Conservation (phyloP, 2,329 filamentous ascomycete species). For the Aureobasidium namibiae region DNA sequence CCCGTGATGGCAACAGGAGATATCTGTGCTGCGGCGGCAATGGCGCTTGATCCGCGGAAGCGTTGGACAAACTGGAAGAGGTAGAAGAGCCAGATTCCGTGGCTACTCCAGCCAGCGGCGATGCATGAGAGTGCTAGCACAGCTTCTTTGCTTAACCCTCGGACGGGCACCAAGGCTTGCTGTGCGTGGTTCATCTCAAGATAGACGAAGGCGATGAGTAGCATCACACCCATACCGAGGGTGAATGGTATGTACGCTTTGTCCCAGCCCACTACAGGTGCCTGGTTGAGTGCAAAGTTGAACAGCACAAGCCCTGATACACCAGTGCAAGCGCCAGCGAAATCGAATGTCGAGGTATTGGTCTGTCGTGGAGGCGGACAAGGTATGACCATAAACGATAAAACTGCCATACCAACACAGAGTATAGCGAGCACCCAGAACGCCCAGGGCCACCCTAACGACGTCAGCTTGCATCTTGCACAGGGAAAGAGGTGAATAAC, state of each 20-base stretch:
- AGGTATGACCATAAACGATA: conserved; percentile 23
- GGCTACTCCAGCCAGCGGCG: conserved; percentile 26
- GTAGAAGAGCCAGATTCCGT: conserved; percentile 24
- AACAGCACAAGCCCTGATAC: conserved; percentile 25
- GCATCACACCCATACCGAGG: conserved; percentile 23
- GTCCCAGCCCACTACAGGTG: conserved; percentile 25
- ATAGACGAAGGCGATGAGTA: conserved; percentile 23
- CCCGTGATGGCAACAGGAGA: conserved; percentile 36
- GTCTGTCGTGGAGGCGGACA: neutral
- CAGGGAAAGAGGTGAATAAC: conserved; percentile 42
- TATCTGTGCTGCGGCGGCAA: conserved; percentile 21
- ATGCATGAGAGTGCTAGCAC: conserved; percentile 23
- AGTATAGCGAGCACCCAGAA: conserved; percentile 26
- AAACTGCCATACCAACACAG: conserved; percentile 18
- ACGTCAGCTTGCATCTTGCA: conserved; percentile 23
- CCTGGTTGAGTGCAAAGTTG: conserved; percentile 28
- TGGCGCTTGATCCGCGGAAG: neutral
- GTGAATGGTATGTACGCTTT: conserved; percentile 23
- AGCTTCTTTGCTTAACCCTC: conserved; percentile 20
- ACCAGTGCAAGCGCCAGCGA: conserved; percentile 21
- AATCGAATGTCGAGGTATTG: conserved; percentile 21
- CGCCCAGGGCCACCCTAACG: conserved; percentile 26
- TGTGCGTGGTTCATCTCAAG: conserved; percentile 21
- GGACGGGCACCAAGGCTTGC: conserved; percentile 21
- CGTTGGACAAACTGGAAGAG: conserved; percentile 15